These are phyloP conservation scores for Boletus rufocinnamomeus DNA, from an alignment of 768 basidiomycete species.

Conservation along the genomic window DNA sequence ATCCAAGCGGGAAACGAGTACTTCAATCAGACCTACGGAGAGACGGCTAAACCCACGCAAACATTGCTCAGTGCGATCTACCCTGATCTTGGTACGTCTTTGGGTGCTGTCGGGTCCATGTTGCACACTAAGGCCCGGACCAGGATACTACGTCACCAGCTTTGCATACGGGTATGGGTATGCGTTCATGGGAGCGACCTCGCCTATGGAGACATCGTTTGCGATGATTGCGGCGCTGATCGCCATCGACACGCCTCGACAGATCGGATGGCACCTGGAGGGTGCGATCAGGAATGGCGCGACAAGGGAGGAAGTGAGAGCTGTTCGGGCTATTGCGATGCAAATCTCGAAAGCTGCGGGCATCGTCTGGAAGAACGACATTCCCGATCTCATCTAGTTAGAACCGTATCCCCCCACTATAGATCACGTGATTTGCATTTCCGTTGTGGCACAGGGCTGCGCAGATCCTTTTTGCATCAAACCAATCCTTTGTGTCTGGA, in stretches of 20 bases:
- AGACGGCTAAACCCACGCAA: constrained; percentile 51
- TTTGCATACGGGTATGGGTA: constrained; percentile 63
- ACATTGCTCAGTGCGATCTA: constrained; percentile 50
- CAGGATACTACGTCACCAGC: constrained; percentile 56
- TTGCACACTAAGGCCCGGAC: background rate
- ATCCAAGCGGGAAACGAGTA: constrained; percentile 42
- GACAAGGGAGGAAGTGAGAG: constrained; percentile 49
- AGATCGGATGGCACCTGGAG: constrained; percentile 65
- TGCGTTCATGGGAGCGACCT: constrained; percentile 47
- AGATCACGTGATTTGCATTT: constrained; percentile 21
- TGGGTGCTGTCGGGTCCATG: background rate
- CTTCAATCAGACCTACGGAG: constrained; percentile 56
- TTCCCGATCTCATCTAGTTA: constrained; percentile 44
- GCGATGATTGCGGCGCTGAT: constrained; percentile 63
- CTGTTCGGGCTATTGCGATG: constrained; percentile 57
- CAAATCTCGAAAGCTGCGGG: constrained; percentile 50
- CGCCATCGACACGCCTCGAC: constrained; percentile 60
- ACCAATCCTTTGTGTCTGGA: background rate
- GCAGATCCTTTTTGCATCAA: background rate
- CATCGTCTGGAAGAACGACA: constrained; percentile 50
- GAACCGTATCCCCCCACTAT: background rate
- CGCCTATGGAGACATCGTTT: constrained; percentile 58
- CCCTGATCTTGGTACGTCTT: constrained; percentile 60
- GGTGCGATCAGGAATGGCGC: constrained; percentile 59
- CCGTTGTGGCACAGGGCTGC: background rate